phyloP scores from a whole-genome alignment of 179 eudicot species.

The Dionaea muscipula region DNA sequence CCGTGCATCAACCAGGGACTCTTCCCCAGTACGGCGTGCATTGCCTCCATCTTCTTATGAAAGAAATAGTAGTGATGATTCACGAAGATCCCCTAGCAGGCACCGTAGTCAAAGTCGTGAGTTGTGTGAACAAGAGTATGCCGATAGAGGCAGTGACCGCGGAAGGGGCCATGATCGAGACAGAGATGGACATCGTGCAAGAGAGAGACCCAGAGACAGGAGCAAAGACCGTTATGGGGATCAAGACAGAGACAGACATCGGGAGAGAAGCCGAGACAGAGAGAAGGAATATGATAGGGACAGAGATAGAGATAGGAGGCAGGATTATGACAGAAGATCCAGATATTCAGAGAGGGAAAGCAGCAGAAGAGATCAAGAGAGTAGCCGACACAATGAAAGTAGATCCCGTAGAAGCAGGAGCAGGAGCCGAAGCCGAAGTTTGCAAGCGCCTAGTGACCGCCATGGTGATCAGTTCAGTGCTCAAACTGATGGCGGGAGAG shows the following conservation, averaged over 20 bases:
- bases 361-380: conserved; percentile 46
- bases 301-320: conserved; percentile 28
- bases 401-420: conserved; percentile 51
- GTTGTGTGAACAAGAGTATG: conserved; percentile 46
- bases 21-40: conserved; percentile 88
- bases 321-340: conserved; percentile 41
- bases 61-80: conserved; percentile 28
- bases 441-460: conserved; percentile 26
- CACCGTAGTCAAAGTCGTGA: conserved; percentile 81
- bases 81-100: conserved; percentile 53
- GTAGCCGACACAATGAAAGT: conserved; percentile 31
- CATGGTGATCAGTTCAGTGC: conserved; percentile 31
- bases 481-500: conserved; percentile 34
- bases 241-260: conserved; percentile 18
- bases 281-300: conserved; percentile 41
- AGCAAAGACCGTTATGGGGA: conserved; percentile 25
- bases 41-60: conserved; percentile 46
- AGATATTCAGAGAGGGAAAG: conserved; percentile 36
- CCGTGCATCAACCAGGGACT: conserved; percentile 89
- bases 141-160: conserved; percentile 23
- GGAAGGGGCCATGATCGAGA: conserved; percentile 14
- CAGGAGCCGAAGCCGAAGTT: conserved; percentile 50
- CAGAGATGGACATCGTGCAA: conserved; percentile 14
- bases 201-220: conserved; percentile 18
- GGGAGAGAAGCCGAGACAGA: conserved; percentile 27